Base-by-base conservation (phyloP, 2,329 filamentous ascomycete species). In the Xylariaceae sp. region DNA sequence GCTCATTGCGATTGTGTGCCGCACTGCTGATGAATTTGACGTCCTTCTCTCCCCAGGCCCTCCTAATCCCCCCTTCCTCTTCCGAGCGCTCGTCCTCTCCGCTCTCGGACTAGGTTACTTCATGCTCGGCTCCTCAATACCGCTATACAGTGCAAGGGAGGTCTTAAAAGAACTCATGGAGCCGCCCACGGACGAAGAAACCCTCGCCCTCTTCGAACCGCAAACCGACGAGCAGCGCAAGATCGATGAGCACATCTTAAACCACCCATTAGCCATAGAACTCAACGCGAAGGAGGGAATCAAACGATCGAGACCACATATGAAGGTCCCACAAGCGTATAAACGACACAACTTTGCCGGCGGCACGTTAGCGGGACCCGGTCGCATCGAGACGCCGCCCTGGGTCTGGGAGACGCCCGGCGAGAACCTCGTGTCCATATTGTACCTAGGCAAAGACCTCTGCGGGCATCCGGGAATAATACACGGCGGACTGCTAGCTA, bases 391-490 rank as follows among this genome's bases (percentile, higher is more conserved):
- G 3, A 86, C 95, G 1, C 91, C 92, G 3, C 90, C 92, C 2
- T 75, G 88, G 37, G 79, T 81, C 5, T 97, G 91, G 76, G 86
- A 93, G 55, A 75, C 79, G 19, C 79, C 75, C 22, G 86, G 88
- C 42, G 83, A 82, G 69, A 78, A 75, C 40, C 70, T 88, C 44
- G 80, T 91, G 5, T 80, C 82, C 12, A 77, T 97, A 34, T 77
- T 83, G 42, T 91, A 91, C 62, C 75, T 95, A 0, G 92, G 92
- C 2, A 69, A 76, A 3, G 83, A 88, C 57, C 72, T 97, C 33
- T 96, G 89, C 63, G 92, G 92, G 2, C 91, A 97, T 65, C 87
- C 88, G 5, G 89, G 87, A 3, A 88, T 97, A 51, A 79, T 96
- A 6, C 93, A 97, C 64, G 92, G 92, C 40, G 92, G 92, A 0